These are phyloP conservation scores for Penicillium capsulatum DNA, from an alignment of 2,329 filamentous ascomycete species.

Conservation along the genomic window DNA sequence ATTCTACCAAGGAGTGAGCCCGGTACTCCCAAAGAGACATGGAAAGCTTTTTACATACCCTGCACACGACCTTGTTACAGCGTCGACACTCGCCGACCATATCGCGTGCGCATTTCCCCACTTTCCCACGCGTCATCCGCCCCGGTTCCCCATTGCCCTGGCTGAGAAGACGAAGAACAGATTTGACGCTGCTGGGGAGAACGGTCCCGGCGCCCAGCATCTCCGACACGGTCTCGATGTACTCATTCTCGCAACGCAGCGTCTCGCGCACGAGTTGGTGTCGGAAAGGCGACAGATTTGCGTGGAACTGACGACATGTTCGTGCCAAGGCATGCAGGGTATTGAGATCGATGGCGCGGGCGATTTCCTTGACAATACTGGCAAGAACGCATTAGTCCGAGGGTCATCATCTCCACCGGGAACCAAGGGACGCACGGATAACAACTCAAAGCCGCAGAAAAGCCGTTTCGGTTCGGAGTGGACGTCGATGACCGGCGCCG, in stretches of 20 bases:
- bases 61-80: slow-evolving; percentile 73
- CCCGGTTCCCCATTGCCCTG: slow-evolving; percentile 29
- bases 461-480: slow-evolving; percentile 30
- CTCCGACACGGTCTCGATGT: slow-evolving; percentile 37
- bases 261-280: slow-evolving; percentile 68
- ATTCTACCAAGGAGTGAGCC: slow-evolving; percentile 56
- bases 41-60: slow-evolving; percentile 53
- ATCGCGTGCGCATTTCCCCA: slow-evolving; percentile 77
- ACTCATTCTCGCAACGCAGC: slow-evolving; percentile 74
- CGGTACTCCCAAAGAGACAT: neutral
- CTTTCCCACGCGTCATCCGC: slow-evolving; percentile 59
- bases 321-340: slow-evolving; percentile 77
- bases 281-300: slow-evolving; percentile 73
- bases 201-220: slow-evolving; percentile 42
- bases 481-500: neutral
- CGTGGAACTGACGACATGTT: slow-evolving; percentile 75
- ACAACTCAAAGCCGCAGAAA: slow-evolving; percentile 45
- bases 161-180: slow-evolving; percentile 29
- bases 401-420: neutral
- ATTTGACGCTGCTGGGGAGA: slow-evolving; percentile 31
- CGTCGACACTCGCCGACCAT: slow-evolving; percentile 78
- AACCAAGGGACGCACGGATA: slow-evolving; percentile 43
- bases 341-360: slow-evolving; percentile 76
- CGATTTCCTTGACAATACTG: slow-evolving; percentile 73
- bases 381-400: neutral